phyloP scores from a whole-genome alignment of 2,329 filamentous ascomycete species.

The Cladophialophora chaetospira region DNA sequence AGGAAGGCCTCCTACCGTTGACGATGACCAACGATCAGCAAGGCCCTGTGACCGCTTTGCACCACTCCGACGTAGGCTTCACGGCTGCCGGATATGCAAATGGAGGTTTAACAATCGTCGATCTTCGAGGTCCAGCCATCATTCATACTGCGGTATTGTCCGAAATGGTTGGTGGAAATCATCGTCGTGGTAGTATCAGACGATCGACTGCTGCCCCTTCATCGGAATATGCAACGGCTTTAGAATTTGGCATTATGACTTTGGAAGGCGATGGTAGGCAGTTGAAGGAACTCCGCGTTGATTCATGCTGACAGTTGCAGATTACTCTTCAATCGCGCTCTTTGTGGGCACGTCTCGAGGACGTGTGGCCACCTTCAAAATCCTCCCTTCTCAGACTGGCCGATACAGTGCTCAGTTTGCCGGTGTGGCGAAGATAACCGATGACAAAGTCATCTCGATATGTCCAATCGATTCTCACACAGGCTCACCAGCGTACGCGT shows the following conservation, averaged over 20 bases:
- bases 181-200: constrained; percentile 73
- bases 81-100: constrained; percentile 82
- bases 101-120: constrained; percentile 78
- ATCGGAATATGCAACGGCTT: constrained; percentile 73
- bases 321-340: constrained; percentile 90
- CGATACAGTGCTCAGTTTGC: constrained; percentile 72
- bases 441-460: constrained; percentile 69
- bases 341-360: constrained; percentile 88
- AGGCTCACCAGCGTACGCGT: constrained; percentile 74
- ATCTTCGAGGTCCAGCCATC: constrained; percentile 81
- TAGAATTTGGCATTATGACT: constrained; percentile 93
- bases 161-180: constrained; percentile 76
- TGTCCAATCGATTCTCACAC: constrained; percentile 77
- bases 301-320: constrained; percentile 40
- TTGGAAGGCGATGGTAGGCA: constrained; percentile 75
- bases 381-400: constrained; percentile 70
- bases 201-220: constrained; percentile 33
- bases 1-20: constrained; percentile 78
- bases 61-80: constrained; percentile 91
- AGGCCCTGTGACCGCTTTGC: constrained; percentile 75
- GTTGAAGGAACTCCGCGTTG: neutral
- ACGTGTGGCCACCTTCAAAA: constrained; percentile 84
- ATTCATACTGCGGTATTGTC: constrained; percentile 74
- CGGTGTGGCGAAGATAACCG: constrained; percentile 68
- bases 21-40: constrained; percentile 81